Conservation (phyloP, 192 early-diverging fungal species). For the Backusella westeae region DNA sequence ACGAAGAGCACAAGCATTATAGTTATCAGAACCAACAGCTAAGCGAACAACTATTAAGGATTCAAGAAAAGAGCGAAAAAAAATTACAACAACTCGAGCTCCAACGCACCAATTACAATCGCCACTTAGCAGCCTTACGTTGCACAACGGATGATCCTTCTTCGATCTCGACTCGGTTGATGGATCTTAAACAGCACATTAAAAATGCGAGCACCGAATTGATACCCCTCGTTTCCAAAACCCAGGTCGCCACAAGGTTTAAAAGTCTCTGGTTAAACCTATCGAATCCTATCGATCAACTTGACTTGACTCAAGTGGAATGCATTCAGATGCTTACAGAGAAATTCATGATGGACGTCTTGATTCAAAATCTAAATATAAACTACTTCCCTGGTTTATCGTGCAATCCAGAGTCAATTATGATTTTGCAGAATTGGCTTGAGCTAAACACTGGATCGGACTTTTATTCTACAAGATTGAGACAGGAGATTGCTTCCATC, state of each 20-base stretch:
- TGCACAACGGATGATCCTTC: constrained; percentile 43
- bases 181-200: constrained; percentile 31
- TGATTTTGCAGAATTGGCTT: constrained; percentile 26
- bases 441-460: neutral
- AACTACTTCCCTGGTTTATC: constrained; percentile 4
- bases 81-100: neutral
- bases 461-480: constrained; percentile 18
- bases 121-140: constrained; percentile 31
- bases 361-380: constrained; percentile 10
- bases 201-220: constrained; percentile 33
- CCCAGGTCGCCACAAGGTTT: neutral
- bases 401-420: neutral
- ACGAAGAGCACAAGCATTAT: neutral
- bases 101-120: constrained; percentile 20
- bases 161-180: constrained; percentile 37
- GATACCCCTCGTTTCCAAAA: constrained; percentile 12
- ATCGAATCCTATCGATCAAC: neutral
- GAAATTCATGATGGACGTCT: constrained; percentile 15
- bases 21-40: neutral
- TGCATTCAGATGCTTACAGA: constrained; percentile 3
- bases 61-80: constrained; percentile 6
- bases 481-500: constrained; percentile 25
- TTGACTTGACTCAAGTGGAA: neutral
- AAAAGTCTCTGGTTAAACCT: neutral
- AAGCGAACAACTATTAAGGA: neutral